Base-by-base conservation (phyloP, 2,329 filamentous ascomycete genomes). In the Neofusicoccum laricinum region DNA sequence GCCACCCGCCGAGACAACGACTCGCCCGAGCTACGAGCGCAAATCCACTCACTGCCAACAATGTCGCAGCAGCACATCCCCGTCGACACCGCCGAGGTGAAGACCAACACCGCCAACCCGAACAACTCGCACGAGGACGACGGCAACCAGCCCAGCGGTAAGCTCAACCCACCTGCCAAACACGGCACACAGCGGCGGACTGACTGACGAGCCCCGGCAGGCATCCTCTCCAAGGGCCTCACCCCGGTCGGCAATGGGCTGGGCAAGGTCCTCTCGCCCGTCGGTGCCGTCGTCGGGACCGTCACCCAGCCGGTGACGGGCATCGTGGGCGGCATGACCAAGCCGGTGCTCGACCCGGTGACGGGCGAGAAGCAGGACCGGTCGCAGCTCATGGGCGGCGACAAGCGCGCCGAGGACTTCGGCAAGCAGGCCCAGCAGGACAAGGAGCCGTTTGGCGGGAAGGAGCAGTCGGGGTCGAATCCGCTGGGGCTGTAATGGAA, bases 391-490 rank as follows among this genome's bases (percentile, higher is more conserved):
- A 36, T 79, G 17, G 77, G 77, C 46, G 76, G 77, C 1, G 69
- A 77, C 45, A 79, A 79, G 68, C 75, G 74, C 63, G 53, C 63
- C n/a, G 43, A 64, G 53, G 63, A 64, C 36, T 64, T 58, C 6
- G 63, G 63, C 3, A 51, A 61, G 15, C 34, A 64, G 51, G 50
- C 53, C 3, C 19, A 59, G 55, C 8, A 30, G 32, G 76, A 79
- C 67, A 72, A 72, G 17, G 75, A 78, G 65, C 75, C 69, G 49
- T 72, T 79, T 68, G 76, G 70, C 1, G 76, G 76, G 0, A 76
- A 75, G 69, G 71, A 77, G 65, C 76, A 77, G 73, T 76, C 74
- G 50, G 76, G 74, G 19, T 50, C 74, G 15, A 79, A 79, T 68
- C 76, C 76, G 15, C 46, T 79, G 68, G 77, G 77, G 0, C 58